Evolutionary conservation across 345 rosid genomes (phyloP).

Genomic region (Syzygium aqueum): DNA sequence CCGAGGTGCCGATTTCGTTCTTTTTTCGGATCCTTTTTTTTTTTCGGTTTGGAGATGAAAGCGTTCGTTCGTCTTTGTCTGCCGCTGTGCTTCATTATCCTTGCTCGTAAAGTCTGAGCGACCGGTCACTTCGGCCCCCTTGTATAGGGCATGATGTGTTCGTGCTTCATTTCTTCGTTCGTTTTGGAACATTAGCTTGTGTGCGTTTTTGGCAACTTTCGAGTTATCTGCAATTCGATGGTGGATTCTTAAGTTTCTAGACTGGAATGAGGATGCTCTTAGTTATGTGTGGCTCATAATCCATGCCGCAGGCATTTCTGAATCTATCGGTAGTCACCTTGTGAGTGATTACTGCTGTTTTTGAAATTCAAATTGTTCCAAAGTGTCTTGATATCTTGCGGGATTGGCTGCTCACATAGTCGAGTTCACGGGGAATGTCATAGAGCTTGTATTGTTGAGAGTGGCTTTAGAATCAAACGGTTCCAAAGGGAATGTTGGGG

Average conservation of each 20-base stretch:
- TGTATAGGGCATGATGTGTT: neutral
- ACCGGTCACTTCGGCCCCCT: neutral
- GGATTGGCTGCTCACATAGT: neutral
- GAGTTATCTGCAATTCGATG: neutral
- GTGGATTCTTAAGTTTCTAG: neutral
- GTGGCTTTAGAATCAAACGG: neutral
- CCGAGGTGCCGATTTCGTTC: constrained; percentile 45
- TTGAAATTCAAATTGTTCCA: neutral
- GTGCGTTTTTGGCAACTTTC: neutral
- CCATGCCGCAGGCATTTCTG: neutral
- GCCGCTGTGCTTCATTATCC: neutral
- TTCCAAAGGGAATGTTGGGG: neutral
- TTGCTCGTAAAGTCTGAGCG: neutral
- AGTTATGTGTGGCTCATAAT: neutral
- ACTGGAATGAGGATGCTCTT: neutral
- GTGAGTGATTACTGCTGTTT: neutral
- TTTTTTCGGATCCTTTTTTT: neutral
- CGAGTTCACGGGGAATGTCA: neutral
- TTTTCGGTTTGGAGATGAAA: neutral
- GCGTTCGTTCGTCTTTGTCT: neutral
- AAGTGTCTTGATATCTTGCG: neutral
- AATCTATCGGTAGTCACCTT: neutral
- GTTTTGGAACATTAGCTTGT: neutral
- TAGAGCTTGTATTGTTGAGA: neutral
- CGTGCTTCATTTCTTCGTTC: neutral